phyloP scores from a whole-genome alignment of 768 basidiomycete species.

The Boletus barrowsii region DNA sequence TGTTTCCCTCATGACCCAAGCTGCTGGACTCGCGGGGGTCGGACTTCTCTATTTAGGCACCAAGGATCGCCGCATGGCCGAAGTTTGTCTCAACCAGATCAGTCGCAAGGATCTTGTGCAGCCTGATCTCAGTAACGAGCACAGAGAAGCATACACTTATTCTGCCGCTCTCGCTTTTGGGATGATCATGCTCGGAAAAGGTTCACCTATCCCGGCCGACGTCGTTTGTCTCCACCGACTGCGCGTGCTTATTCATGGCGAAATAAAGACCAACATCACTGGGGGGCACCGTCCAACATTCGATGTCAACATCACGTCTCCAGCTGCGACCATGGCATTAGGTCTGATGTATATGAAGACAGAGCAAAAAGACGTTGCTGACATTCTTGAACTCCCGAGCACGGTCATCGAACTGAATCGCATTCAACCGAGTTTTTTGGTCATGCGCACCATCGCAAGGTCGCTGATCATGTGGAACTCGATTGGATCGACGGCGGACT shows the following conservation, averaged over 20 bases:
- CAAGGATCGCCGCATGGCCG: slow-evolving; percentile 86
- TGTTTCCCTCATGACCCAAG: slow-evolving; percentile 85
- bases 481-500: slow-evolving; percentile 68
- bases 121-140: slow-evolving; percentile 81
- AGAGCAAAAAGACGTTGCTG: slow-evolving; percentile 79
- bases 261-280: slow-evolving; percentile 42
- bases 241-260: slow-evolving; percentile 74
- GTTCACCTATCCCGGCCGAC: slow-evolving; percentile 76
- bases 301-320: slow-evolving; percentile 88
- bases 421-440: slow-evolving; percentile 83
- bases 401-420: slow-evolving; percentile 76
- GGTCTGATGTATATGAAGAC: slow-evolving; percentile 93
- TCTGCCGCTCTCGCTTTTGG: slow-evolving; percentile 89
- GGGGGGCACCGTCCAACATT: slow-evolving; percentile 48
- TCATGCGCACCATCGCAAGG: slow-evolving; percentile 75
- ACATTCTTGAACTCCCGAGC: slow-evolving; percentile 79
- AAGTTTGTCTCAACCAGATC: slow-evolving; percentile 85
- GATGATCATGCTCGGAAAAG: slow-evolving; percentile 93
- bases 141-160: slow-evolving; percentile 90
- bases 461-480: slow-evolving; percentile 85
- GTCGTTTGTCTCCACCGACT: slow-evolving; percentile 63
- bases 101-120: slow-evolving; percentile 73
- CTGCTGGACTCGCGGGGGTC: slow-evolving; percentile 81
- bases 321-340: slow-evolving; percentile 86
- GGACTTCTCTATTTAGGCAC: slow-evolving; percentile 90